These are phyloP conservation scores for Albifimbria verrucaria DNA, from an alignment of 2,329 filamentous ascomycete species.

Conservation along the genomic window DNA sequence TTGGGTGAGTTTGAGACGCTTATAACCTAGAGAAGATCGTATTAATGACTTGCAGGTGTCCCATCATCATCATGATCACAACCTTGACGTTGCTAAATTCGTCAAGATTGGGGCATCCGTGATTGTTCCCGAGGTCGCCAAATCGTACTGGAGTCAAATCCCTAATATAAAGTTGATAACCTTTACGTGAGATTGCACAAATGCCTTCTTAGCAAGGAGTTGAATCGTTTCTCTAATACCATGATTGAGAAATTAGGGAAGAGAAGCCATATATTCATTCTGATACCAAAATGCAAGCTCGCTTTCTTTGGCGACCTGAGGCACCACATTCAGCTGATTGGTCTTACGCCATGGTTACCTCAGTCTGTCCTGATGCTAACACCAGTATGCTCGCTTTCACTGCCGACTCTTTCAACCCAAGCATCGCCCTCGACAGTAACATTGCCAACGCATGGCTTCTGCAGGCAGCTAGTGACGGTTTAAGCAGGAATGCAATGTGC, in stretches of 20 bases:
- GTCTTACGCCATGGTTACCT: constrained; percentile 3
- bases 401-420: constrained; percentile 1
- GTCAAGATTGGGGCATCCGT: constrained; percentile 2
- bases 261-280: constrained; percentile 5
- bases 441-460: constrained; percentile 1
- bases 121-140: constrained; percentile 4
- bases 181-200: constrained; percentile 1
- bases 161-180: constrained; percentile 2
- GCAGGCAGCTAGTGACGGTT: constrained; percentile 1
- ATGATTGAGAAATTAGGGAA: constrained; percentile 1
- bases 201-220: background rate
- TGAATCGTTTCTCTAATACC: background rate
- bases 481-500: constrained; percentile 2
- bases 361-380: background rate
- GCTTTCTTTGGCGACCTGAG: constrained; percentile 4
- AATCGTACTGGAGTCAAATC: constrained; percentile 2
- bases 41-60: constrained; percentile 2
- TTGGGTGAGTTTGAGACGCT: constrained; percentile 6
- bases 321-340: constrained; percentile 3
- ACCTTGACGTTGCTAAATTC: constrained; percentile 3
- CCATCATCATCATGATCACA: constrained; percentile 6
- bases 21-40: background rate
- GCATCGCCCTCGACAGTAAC: background rate
- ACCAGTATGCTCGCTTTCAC: constrained; percentile 1
- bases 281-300: constrained; percentile 4